Conservation (phyloP, 441 rosid genomes). For the Croton setiger region DNA sequence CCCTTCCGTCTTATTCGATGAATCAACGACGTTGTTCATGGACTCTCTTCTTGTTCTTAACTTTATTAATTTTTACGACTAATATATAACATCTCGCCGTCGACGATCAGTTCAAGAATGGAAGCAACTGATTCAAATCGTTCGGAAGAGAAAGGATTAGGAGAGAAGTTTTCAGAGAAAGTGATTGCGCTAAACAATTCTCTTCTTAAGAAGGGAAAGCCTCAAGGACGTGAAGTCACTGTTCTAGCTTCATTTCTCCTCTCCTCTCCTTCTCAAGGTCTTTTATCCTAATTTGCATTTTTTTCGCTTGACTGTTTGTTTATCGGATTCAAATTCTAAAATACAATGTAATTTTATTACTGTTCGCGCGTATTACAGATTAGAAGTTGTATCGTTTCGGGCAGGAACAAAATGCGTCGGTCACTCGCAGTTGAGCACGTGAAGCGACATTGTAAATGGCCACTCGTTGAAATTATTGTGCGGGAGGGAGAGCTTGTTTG, state of each 20-base stretch:
- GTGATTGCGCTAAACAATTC: slow-evolving; percentile 48
- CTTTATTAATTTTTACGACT: too few relatives aligned
- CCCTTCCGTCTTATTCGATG: too few relatives aligned
- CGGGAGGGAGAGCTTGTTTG: slow-evolving; percentile 75
- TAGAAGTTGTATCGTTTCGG: slow-evolving; percentile 69
- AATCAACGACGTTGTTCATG: too few relatives aligned
- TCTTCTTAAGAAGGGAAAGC: slow-evolving; percentile 87
- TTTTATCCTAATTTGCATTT: background rate
- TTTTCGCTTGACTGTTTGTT: background rate
- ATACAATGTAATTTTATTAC: background rate
- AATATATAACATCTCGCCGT: too few relatives aligned
- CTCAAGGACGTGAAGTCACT: slow-evolving; percentile 89
- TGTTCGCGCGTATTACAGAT: slow-evolving; percentile 28
- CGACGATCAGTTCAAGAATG: background rate
- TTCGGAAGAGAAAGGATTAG: slow-evolving; percentile 31
- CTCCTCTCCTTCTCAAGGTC: slow-evolving; percentile 77
- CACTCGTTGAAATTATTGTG: slow-evolving; percentile 83
- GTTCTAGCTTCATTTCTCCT: slow-evolving; percentile 77
- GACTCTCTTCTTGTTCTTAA: too few relatives aligned
- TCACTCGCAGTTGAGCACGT: slow-evolving; percentile 51
- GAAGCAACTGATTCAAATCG: slow-evolving; percentile 8
- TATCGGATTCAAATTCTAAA: background rate
- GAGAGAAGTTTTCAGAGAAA: slow-evolving; percentile 53
- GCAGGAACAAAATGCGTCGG: slow-evolving; percentile 89
- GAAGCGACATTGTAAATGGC: slow-evolving; percentile 83